These are phyloP conservation scores for Xylariaceae sp. DNA, from an alignment of 2,329 filamentous ascomycete genomes.

Conservation along the genomic window DNA sequence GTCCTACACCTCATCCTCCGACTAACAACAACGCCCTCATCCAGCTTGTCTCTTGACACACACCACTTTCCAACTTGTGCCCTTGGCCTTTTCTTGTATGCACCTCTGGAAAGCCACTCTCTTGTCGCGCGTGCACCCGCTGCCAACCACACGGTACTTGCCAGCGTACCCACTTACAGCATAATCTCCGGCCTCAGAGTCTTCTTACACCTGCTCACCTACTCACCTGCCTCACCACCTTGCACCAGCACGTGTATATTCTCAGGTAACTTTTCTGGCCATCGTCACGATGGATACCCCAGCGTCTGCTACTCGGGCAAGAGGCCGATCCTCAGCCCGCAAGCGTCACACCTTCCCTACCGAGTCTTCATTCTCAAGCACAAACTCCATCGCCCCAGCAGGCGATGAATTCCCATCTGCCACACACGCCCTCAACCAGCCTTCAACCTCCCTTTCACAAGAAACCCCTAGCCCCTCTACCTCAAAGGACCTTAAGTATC, in stretches of 20 bases:
- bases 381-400: constrained; percentile 10
- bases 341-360: constrained; percentile 28
- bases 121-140: constrained; percentile 6
- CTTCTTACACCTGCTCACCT: constrained; percentile 22
- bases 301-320: constrained; percentile 23
- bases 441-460: constrained; percentile 25
- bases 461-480: constrained; percentile 32
- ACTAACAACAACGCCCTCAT: background rate
- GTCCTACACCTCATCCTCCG: background rate
- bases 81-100: constrained; percentile 3
- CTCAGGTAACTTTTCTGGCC: background rate
- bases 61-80: constrained; percentile 1
- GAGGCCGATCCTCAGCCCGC: constrained; percentile 24
- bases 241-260: no score
- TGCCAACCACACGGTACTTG: constrained; percentile 14
- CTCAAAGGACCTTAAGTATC: constrained; percentile 41
- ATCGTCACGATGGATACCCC: constrained; percentile 28
- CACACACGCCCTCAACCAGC: constrained; percentile 19
- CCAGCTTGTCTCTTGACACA: constrained; percentile 6
- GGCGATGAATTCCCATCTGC: constrained; percentile 18
- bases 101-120: constrained; percentile 4
- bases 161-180: constrained; percentile 31
- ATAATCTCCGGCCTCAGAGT: constrained; percentile 32
- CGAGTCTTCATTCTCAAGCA: constrained; percentile 19
- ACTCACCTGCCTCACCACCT: background rate